These are phyloP conservation scores for Lotus japonicus DNA, from an alignment of 306 rosid genomes.

Conservation along the genomic window DNA sequence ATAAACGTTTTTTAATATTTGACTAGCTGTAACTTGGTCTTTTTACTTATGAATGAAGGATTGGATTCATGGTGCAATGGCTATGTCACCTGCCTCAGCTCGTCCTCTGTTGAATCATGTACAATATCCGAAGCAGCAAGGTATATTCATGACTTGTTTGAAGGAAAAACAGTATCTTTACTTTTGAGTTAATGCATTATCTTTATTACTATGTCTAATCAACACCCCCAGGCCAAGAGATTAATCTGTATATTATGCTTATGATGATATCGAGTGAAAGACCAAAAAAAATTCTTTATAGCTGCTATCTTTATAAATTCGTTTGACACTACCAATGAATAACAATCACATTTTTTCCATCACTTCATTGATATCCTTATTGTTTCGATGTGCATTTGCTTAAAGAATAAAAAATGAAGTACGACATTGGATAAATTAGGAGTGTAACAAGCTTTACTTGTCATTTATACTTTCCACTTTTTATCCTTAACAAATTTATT, in stretches of 20 bases:
- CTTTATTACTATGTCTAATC: neutral
- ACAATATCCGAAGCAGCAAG: slow-evolving; percentile 79
- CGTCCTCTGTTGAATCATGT: slow-evolving; percentile 61
- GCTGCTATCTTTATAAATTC: neutral
- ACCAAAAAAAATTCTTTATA: neutral
- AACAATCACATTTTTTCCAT: neutral
- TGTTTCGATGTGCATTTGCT: too few relatives aligned
- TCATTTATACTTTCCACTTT: neutral
- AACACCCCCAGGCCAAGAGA: neutral
- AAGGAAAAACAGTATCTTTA: neutral
- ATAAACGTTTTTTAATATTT: neutral
- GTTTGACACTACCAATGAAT: neutral
- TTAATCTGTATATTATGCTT: neutral
- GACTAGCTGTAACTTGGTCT: slow-evolving; percentile 14
- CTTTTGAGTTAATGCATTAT: slow-evolving; percentile 1
- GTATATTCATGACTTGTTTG: slow-evolving; percentile 23
- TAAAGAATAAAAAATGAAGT: too few relatives aligned
- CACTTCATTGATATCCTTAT: neutral
- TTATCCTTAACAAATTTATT: too few relatives aligned
- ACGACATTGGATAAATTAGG: too few relatives aligned
- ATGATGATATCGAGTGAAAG: neutral
- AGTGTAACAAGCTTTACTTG: neutral
- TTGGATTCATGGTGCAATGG: slow-evolving; percentile 52
- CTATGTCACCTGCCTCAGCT: slow-evolving; percentile 46
- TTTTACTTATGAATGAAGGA: slow-evolving; percentile 49